Evolutionary conservation across 768 basidiomycete genomes (phyloP).

Genomic region (Tylopilus vinaceipallidus): DNA sequence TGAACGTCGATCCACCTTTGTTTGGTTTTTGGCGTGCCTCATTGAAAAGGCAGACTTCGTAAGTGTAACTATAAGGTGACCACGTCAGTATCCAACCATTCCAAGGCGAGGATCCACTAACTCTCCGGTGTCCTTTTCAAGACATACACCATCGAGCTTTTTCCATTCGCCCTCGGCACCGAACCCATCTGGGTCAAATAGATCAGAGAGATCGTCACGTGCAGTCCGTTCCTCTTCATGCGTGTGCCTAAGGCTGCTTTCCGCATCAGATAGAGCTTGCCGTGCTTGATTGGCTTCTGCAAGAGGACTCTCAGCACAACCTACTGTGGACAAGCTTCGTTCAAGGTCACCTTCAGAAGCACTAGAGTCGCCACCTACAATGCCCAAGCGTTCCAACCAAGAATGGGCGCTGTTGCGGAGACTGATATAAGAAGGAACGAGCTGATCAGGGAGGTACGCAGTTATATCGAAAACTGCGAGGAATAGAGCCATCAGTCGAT

Average conservation of each 20-base stretch:
- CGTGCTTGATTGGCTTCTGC: conserved; percentile 61
- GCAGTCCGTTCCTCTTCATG: conserved; percentile 54
- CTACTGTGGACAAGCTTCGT: background rate
- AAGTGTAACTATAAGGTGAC: conserved; percentile 67
- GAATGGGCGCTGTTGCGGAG: conserved; percentile 59
- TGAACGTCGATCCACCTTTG: conserved; percentile 68
- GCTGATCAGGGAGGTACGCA: conserved; percentile 81
- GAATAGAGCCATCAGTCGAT: background rate
- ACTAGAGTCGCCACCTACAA: conserved; percentile 43
- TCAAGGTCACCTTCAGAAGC: conserved; percentile 39
- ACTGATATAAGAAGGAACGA: conserved; percentile 71
- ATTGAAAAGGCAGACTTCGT: conserved; percentile 90
- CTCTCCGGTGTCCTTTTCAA: conserved; percentile 87
- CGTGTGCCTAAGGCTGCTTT: conserved; percentile 52
- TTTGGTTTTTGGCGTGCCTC: conserved; percentile 87
- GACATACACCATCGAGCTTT: conserved; percentile 81
- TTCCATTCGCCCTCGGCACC: conserved; percentile 92
- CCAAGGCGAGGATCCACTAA: conserved; percentile 44
- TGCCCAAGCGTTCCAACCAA: conserved; percentile 62
- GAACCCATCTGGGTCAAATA: conserved; percentile 66
- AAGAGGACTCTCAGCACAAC: conserved; percentile 1
- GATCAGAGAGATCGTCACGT: conserved; percentile 55
- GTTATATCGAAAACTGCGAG: conserved; percentile 73
- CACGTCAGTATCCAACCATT: conserved; percentile 6
- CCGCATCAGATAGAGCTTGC: conserved; percentile 59